Evolutionary conservation across 179 eudicot species (phyloP).

Genomic region (Amaranthus tricolor): DNA sequence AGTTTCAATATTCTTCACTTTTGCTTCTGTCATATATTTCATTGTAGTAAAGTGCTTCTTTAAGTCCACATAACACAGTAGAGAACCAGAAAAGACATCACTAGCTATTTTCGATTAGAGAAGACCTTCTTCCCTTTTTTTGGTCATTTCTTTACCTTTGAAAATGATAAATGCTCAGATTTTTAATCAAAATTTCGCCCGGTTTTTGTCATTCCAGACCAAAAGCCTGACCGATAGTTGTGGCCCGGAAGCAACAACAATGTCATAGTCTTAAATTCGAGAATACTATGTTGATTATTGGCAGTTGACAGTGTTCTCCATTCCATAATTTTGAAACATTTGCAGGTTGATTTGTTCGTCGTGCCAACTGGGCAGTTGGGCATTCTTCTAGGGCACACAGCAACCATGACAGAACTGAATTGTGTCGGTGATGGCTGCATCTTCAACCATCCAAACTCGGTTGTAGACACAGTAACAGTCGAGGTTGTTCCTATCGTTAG

Average conservation of each 20-base stretch:
- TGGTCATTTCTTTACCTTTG: background rate
- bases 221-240: background rate
- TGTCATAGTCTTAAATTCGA: too few relatives aligned
- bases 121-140: background rate
- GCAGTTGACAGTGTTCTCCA: background rate
- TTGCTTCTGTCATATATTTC: background rate
- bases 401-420: slow-evolving; percentile 71
- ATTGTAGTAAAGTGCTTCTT: background rate
- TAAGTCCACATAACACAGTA: background rate
- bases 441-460: slow-evolving; percentile 59
- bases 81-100: background rate
- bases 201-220: background rate
- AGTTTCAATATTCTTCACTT: background rate
- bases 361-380: slow-evolving; percentile 85
- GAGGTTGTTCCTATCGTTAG: slow-evolving; percentile 69
- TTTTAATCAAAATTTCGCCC: background rate
- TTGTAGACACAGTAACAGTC: slow-evolving; percentile 56
- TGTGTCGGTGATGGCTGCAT: slow-evolving; percentile 75
- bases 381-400: slow-evolving; percentile 69
- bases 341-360: slow-evolving; percentile 77
- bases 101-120: background rate
- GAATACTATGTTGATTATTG: background rate
- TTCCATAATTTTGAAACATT: background rate
- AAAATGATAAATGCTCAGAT: background rate
- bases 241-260: too few relatives aligned